Base-by-base conservation (phyloP, 2,329 filamentous ascomycete genomes). In the Microcyclosporella mali region DNA sequence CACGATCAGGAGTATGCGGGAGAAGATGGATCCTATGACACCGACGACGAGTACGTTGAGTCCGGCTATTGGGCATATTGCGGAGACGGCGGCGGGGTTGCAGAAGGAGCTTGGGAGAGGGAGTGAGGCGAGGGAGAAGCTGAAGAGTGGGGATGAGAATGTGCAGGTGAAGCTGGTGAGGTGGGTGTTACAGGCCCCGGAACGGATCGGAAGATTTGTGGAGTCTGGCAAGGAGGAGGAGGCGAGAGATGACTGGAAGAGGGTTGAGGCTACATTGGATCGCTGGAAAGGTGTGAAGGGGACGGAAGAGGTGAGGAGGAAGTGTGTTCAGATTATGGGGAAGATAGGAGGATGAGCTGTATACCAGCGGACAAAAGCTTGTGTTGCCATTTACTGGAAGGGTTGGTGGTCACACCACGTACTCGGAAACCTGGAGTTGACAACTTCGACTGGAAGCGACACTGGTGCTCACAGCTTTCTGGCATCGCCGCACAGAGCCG, bases 1-100 rank as follows among this genome's bases (percentile, higher is more conserved):
- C 66, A 97, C 90, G 2, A 98, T 98, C 58, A 78, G 85, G 37
- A 88, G 86, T 72, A 89, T 92, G 85, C 75, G 85, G 45, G 75
- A 78, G 25, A 87, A 82, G 51, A 89, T 90, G 84, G 85, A 88
- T 56, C 84, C 84, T 3, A 62, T 88, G 35, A 84, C 83, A 46
- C 83, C 84, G 1, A 81, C 84, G 64, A 84, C 82, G 2, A 81
- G 79, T 34, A 87, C 82, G 0, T 72, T 89, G 25, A 79, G 84
- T 51, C 80, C 81, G 2, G 84, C 84, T 29, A 84, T 90, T 37
- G 76, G 78, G 2, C 81, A 85, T 50, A 88, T 90, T 53, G 86
- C 85, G 55, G 74, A 74, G 30, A 81, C 81, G 1, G 70, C 71
- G 1, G 57, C 61, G 11, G 59, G 57, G 7, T 53, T 74, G 9